phyloP scores from a whole-genome alignment of 805 yeast genomes.

The Martiniozyma abietophila region DNA sequence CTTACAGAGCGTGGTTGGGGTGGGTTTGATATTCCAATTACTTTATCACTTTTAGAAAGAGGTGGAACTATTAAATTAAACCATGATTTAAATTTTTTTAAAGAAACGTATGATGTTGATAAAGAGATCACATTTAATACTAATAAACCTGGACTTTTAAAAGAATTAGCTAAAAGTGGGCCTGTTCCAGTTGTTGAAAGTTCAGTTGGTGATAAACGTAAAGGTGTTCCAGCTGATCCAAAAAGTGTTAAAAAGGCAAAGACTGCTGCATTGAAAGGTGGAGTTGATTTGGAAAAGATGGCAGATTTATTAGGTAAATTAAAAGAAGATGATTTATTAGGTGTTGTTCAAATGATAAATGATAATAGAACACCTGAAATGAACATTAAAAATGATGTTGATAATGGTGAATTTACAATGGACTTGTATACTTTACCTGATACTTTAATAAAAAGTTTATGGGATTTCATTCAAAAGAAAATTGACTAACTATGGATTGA shows the following conservation, averaged over 20 bases:
- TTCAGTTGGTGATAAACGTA: conserved; percentile 18
- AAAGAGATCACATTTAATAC: conserved; percentile 71
- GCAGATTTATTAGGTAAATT: conserved; percentile 85
- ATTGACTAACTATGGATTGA: conserved; percentile 14
- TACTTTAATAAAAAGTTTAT: conserved; percentile 77
- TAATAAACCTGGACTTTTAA: conserved; percentile 61
- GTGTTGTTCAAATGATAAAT: conserved; percentile 95
- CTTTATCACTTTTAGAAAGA: conserved; percentile 69
- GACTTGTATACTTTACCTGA: conserved; percentile 92
- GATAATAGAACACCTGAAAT: conserved; percentile 92
- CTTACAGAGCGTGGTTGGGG: conserved; percentile 98
- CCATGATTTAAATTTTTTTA: conserved; percentile 83
- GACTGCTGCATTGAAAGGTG: conserved; percentile 55
- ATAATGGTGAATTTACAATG: conserved; percentile 95
- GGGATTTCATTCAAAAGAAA: conserved; percentile 87
- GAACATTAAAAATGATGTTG: conserved; percentile 92
- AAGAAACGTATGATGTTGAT: conserved; percentile 68
- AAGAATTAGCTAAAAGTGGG: conserved; percentile 72
- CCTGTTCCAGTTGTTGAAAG: conserved; percentile 45
- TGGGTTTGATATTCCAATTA: conserved; percentile 82
- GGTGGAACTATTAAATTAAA: conserved; percentile 80
- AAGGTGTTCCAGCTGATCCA: conserved; percentile 23
- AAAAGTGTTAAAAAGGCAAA: conserved; percentile 44
- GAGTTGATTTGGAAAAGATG: conserved; percentile 78
- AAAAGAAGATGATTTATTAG: conserved; percentile 85